Evolutionary conservation across 371 early-diverging fungal species (phyloP).

Genomic region (Syncephalastrum contaminatum): DNA sequence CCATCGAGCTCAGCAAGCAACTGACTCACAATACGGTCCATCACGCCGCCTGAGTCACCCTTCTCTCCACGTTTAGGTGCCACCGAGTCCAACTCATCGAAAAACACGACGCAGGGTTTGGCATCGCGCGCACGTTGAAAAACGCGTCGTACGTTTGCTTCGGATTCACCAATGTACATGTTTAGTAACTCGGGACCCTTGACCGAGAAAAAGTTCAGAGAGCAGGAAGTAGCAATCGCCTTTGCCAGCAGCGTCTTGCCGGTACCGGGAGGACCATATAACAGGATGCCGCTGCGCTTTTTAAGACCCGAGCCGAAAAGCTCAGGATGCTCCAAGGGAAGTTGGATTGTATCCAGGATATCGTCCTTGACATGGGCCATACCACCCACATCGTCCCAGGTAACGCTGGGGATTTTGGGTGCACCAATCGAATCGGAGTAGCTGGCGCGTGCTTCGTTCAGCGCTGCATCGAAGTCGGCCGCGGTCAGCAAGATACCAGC

Average conservation of each 20-base stretch:
- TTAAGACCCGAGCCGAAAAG: slow-evolving; percentile 97
- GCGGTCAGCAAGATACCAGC: slow-evolving; percentile 76
- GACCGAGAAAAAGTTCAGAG: slow-evolving; percentile 97
- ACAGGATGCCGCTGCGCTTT: slow-evolving; percentile 92
- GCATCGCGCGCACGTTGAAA: slow-evolving; percentile 99
- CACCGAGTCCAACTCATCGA: slow-evolving; percentile 99
- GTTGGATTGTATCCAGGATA: slow-evolving; percentile 97
- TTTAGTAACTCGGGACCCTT: slow-evolving; percentile 97
- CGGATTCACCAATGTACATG: slow-evolving; percentile 95
- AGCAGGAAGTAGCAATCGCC: slow-evolving; percentile 98
- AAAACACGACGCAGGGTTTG: slow-evolving; percentile 98
- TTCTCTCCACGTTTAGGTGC: slow-evolving; percentile 97
- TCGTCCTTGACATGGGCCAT: slow-evolving; percentile 95
- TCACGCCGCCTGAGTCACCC: slow-evolving; percentile 97
- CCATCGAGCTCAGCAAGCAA: slow-evolving; percentile 95
- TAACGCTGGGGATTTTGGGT: slow-evolving; percentile 95
- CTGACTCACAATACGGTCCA: slow-evolving; percentile 98
- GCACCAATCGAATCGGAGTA: slow-evolving; percentile 94
- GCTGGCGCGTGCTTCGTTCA: slow-evolving; percentile 76
- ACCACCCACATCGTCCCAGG: slow-evolving; percentile 99
- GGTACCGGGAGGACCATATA: slow-evolving; percentile 99
- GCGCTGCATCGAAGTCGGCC: slow-evolving; percentile 77
- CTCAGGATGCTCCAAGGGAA: slow-evolving; percentile 97
- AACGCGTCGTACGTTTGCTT: slow-evolving; percentile 95
- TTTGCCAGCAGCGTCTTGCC: slow-evolving; percentile 99